Conservation (phyloP, 768 basidiomycete genomes). For the Paxillus involutus region DNA sequence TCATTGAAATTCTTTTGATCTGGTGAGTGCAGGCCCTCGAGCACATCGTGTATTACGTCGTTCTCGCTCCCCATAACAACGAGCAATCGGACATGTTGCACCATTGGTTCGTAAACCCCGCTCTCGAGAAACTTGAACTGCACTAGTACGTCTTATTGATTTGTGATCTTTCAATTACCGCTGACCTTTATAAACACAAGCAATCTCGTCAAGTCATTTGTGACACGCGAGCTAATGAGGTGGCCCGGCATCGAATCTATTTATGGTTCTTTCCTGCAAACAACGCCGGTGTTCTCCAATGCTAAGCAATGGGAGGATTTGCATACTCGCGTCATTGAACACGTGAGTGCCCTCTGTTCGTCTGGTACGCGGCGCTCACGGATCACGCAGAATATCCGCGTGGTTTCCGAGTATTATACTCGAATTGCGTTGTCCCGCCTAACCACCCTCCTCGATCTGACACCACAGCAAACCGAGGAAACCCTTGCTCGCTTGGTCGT, state of each 20-base stretch:
- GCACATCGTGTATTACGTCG: conserved; percentile 92
- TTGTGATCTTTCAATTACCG: neutral
- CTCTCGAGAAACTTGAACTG: conserved; percentile 75
- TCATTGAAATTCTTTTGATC: conserved; percentile 1
- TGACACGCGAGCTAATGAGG: conserved; percentile 89
- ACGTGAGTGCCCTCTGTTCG: conserved; percentile 54
- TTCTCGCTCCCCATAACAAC: conserved; percentile 92
- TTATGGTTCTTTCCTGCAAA: conserved; percentile 81
- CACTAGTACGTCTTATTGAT: conserved; percentile 62
- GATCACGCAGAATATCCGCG: conserved; percentile 81
- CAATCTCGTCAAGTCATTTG: conserved; percentile 92
- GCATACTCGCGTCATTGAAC: conserved; percentile 94
- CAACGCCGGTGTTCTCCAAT: conserved; percentile 76
- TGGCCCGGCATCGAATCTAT: conserved; percentile 93
- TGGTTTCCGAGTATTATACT: conserved; percentile 92
- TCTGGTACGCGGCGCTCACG: neutral
- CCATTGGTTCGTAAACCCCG: conserved; percentile 77
- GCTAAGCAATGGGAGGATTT: conserved; percentile 92
- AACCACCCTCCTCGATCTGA: conserved; percentile 84
- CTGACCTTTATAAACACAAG: conserved; percentile 40
- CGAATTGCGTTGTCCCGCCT: conserved; percentile 85
- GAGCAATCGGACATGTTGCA: conserved; percentile 98
- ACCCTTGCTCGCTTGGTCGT: conserved; percentile 89
- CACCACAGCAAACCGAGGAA: conserved; percentile 79
- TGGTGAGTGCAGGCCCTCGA: conserved; percentile 69